phyloP scores from a whole-genome alignment of 306 rosid genomes.

The Medicago lupulina region DNA sequence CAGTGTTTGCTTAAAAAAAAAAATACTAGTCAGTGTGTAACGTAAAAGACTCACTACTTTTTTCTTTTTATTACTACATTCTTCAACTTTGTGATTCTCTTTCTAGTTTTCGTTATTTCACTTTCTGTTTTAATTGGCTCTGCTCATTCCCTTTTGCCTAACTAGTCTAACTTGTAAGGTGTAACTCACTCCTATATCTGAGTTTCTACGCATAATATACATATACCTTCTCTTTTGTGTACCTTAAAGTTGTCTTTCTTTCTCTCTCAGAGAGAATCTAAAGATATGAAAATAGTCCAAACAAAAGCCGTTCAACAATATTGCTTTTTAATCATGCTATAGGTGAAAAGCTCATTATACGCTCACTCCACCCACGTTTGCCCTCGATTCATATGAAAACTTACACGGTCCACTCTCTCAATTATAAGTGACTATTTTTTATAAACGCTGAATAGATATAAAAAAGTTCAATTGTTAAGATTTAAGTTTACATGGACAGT shows the following conservation, averaged over 20 bases:
- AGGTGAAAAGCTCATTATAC: slow-evolving; percentile 21
- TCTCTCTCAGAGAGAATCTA: slow-evolving; percentile 60
- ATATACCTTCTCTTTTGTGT: slow-evolving; percentile 33
- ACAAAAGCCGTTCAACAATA: slow-evolving; percentile 54
- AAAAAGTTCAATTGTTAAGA: too few relatives aligned
- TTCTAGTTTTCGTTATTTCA: slow-evolving; percentile 2
- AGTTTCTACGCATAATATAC: not conserved
- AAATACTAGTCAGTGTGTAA: slow-evolving; percentile 48
- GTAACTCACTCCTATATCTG: slow-evolving; percentile 34
- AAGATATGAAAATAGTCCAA: slow-evolving; percentile 59
- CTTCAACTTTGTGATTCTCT: slow-evolving; percentile 41
- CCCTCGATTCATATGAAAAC: slow-evolving; percentile 39
- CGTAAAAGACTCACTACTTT: slow-evolving; percentile 70
- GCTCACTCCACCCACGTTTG: slow-evolving; percentile 34
- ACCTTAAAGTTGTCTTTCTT: slow-evolving; percentile 36
- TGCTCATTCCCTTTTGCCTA: slow-evolving; percentile 57
- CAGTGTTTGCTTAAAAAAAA: slow-evolving; percentile 2
- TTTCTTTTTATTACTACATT: slow-evolving; percentile 47
- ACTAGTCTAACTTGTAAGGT: slow-evolving; percentile 19
- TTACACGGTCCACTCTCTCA: slow-evolving; percentile 32
- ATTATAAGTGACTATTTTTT: slow-evolving; percentile 18
- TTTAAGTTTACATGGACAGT: too few relatives aligned
- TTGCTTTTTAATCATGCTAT: slow-evolving; percentile 54
- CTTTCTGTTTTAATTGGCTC: slow-evolving; percentile 43
- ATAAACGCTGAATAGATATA: not conserved